Conservation (phyloP, 441 rosid species). For the Eutrema salsugineum region DNA sequence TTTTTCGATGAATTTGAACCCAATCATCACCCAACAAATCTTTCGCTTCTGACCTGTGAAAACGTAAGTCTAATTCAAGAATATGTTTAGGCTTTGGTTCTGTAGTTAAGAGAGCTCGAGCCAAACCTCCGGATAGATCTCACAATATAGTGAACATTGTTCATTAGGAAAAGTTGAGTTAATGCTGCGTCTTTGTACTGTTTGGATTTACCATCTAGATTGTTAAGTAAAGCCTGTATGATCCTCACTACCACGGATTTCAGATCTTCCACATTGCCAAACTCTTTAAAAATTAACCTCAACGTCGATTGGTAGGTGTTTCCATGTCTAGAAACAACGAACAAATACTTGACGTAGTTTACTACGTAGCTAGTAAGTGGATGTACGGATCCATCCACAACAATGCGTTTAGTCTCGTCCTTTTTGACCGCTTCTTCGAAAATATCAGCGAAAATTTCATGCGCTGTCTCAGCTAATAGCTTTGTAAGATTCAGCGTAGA, state of each 20-base stretch:
- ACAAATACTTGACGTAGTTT: constrained; percentile 88
- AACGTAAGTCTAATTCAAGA: neutral
- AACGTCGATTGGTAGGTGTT: constrained; percentile 79
- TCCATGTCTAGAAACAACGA: constrained; percentile 25
- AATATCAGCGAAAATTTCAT: constrained; percentile 91
- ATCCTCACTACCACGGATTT: constrained; percentile 66
- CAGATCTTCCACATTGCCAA: constrained; percentile 47
- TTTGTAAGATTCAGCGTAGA: constrained; percentile 61
- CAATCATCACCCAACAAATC: constrained; percentile 94
- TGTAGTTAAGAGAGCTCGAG: neutral
- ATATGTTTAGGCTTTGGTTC: neutral
- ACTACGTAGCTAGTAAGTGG: constrained; percentile 97
- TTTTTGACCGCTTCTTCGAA: constrained; percentile 96
- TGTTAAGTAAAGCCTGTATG: constrained; percentile 81
- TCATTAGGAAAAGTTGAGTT: constrained; percentile 84
- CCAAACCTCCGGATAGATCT: constrained; percentile 82
- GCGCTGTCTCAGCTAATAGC: constrained; percentile 83
- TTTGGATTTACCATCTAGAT: constrained; percentile 87
- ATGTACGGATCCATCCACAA: constrained; percentile 96
- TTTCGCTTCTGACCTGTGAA: constrained; percentile 87
- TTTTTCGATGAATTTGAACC: constrained; percentile 94
- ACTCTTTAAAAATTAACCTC: constrained; percentile 84
- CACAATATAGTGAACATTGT: constrained; percentile 85
- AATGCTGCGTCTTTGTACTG: constrained; percentile 91
- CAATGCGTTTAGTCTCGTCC: constrained; percentile 89